phyloP scores from a whole-genome alignment of 768 basidiomycete species.

The Suillus decipiens region DNA sequence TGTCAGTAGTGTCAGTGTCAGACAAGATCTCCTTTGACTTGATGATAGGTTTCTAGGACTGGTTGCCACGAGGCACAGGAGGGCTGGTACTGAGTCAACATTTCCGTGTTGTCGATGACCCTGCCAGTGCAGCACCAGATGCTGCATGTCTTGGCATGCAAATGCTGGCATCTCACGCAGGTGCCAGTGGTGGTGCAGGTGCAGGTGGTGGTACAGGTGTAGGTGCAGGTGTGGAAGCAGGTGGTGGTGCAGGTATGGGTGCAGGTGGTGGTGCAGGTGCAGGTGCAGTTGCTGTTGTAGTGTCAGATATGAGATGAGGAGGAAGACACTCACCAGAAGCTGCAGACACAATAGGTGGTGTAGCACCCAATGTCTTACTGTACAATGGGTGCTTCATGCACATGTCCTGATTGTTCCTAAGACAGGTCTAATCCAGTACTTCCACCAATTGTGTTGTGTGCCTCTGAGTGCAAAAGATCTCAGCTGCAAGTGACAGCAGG shows the following conservation, averaged over 20 bases:
- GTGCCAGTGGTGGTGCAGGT: not conserved
- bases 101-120: not conserved
- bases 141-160: not conserved
- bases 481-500: slow-evolving; percentile 2
- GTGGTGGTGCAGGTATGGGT: not conserved
- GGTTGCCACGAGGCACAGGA: not conserved
- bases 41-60: not conserved
- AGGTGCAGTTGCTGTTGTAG: not conserved
- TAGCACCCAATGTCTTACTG: not conserved
- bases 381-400: slow-evolving; percentile 2
- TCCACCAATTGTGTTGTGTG: not conserved
- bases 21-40: not conserved
- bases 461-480: not conserved
- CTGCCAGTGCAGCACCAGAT: not conserved
- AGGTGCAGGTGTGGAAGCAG: not conserved
- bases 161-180: not conserved
- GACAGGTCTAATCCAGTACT: not conserved
- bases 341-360: not conserved
- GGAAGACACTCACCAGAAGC: not conserved
- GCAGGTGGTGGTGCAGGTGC: not conserved
- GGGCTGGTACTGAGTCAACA: not conserved
- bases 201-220: not conserved
- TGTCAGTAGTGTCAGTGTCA: not conserved
- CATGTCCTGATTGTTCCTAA: not conserved
- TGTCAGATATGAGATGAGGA: not conserved